phyloP scores from a whole-genome alignment of 345 rosid genomes.

The Psidium friedrichsthalianum region DNA sequence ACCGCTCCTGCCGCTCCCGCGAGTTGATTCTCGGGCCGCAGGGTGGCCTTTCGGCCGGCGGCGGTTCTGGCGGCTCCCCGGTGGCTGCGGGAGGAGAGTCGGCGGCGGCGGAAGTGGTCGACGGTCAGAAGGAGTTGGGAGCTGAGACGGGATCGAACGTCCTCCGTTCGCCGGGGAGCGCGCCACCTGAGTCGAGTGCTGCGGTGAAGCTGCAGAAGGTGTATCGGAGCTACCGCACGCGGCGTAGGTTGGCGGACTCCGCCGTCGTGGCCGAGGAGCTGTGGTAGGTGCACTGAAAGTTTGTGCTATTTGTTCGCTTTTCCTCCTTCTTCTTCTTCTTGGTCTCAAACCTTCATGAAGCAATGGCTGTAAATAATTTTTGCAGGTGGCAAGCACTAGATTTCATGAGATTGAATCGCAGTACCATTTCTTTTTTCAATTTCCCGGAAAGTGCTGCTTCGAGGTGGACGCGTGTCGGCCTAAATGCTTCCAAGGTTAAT shows the following conservation, averaged over 20 bases:
- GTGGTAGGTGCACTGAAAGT: conserved; percentile 30
- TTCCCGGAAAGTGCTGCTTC: conserved; percentile 67
- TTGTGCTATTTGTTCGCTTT: neutral
- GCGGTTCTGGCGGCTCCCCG: neutral
- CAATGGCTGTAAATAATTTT: neutral
- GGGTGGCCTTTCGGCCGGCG: neutral
- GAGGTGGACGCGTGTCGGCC: conserved; percentile 62
- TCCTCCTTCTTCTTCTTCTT: neutral
- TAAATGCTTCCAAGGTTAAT: conserved; percentile 75
- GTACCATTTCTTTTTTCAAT: conserved; percentile 75
- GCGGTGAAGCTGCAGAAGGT: conserved; percentile 79
- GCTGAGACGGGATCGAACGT: neutral
- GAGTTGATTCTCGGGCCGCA: neutral
- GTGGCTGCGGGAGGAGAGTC: neutral
- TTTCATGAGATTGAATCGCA: conserved; percentile 58
- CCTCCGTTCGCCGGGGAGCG: neutral
- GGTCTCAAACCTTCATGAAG: neutral
- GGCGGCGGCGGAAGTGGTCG: neutral
- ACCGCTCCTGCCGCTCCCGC: neutral
- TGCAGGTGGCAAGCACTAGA: conserved; percentile 86
- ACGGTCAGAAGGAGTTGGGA: neutral
- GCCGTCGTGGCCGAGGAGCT: conserved; percentile 85
- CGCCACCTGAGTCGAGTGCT: conserved; percentile 11
- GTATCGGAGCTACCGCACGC: conserved; percentile 81
- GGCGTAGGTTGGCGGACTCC: conserved; percentile 82